A percentile compares a stretch with the other conserved stretches of the same genome.
Evolutionary conservation across 139 green algal genomes (phyloP).

Genomic region (Micromonas pusilla): DNA sequence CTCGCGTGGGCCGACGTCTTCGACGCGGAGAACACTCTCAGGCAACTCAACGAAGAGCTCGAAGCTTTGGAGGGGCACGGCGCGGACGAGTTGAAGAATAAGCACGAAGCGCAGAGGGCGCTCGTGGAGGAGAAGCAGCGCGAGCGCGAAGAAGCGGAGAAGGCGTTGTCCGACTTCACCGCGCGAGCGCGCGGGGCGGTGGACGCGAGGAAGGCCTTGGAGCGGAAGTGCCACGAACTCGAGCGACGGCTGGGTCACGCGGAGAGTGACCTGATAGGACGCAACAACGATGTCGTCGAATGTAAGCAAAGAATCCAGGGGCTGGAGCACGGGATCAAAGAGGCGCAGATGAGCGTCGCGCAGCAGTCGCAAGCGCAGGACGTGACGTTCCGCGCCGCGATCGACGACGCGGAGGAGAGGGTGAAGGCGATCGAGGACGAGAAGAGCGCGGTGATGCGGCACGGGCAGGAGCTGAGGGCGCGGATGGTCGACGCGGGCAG

Average conservation of each 20-base stretch:
- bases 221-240: too few relatives aligned
- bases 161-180: too few relatives aligned
- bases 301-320: too few relatives aligned
- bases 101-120: neutral
- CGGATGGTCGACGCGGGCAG: too few relatives aligned
- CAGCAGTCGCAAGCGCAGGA: neutral
- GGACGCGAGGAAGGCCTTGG: too few relatives aligned
- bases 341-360: constrained; percentile 5
- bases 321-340: neutral
- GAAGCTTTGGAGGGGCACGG: neutral
- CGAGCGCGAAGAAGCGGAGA: neutral
- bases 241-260: too few relatives aligned
- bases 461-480: neutral
- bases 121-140: neutral
- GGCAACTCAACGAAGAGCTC: neutral
- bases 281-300: too few relatives aligned
- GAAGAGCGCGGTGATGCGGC: neutral
- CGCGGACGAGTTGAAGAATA: neutral
- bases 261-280: too few relatives aligned
- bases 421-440: neutral
- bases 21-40: neutral
- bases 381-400: neutral
- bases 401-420: neutral
- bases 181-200: too few relatives aligned
- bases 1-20: neutral